A percentile compares a stretch with the other conserved stretches of the same genome.
phyloP scores from a whole-genome alignment of 345 rosid genomes.

The Moricandia moricandioides region DNA sequence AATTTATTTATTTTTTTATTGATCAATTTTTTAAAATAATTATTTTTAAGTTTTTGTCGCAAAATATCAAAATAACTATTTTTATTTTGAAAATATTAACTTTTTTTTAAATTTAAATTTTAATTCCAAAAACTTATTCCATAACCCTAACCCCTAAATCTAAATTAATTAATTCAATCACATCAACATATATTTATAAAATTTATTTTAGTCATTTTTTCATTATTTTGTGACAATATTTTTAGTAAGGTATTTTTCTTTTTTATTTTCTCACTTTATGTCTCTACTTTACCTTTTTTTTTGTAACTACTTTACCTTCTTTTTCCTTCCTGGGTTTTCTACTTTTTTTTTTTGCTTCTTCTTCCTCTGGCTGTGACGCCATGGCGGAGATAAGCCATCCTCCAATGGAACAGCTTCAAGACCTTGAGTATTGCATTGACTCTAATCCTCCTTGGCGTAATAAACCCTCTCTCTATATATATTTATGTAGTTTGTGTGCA shows the following conservation, averaged over 20 bases:
- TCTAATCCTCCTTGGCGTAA: constrained; percentile 99
- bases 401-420: constrained; percentile 95
- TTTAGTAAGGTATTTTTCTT: no score
- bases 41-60: no score
- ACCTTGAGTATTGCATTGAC: constrained; percentile 99
- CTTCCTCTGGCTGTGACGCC: constrained; percentile 17
- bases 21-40: no score
- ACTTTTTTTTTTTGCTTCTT: background rate
- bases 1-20: background rate
- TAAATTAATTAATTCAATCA: no score
- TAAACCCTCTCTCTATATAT: background rate
- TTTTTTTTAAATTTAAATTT: no score
- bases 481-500: background rate
- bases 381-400: constrained; percentile 72
- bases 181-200: no score
- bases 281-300: constrained; percentile 50
- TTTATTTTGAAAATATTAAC: no score
- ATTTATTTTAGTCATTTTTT: no score
- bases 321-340: constrained; percentile 21
- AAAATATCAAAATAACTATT: no score
- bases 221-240: no score
- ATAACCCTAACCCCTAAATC: no score
- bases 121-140: no score
- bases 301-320: constrained; percentile 44
- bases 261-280: constrained; percentile 44